These are phyloP conservation scores for Ophiostoma himal-ulmi DNA, from an alignment of 2,329 filamentous ascomycete genomes.

Conservation along the genomic window DNA sequence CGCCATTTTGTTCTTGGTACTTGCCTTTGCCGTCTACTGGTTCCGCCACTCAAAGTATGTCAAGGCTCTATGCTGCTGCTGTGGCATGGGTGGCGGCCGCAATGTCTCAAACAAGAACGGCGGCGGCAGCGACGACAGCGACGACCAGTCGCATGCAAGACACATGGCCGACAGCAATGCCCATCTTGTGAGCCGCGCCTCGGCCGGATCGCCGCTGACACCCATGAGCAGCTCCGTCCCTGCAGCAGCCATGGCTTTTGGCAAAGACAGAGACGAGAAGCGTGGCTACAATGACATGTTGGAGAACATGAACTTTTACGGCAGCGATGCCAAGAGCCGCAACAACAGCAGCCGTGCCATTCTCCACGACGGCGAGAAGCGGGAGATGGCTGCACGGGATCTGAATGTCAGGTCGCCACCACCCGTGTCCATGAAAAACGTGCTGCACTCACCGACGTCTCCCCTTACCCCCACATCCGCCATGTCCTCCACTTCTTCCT, in stretches of 20 bases:
- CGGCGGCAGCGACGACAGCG: neutral
- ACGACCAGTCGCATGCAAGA: neutral
- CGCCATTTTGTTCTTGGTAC: neutral
- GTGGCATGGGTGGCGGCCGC: neutral
- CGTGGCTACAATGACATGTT: conserved; percentile 9
- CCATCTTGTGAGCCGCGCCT: neutral
- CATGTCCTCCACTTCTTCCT: neutral
- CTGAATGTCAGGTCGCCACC: neutral
- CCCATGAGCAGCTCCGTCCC: conserved; percentile 20
- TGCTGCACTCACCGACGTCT: neutral
- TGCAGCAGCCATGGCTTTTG: conserved; percentile 34
- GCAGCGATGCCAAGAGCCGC: neutral
- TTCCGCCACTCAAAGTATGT: conserved; percentile 19
- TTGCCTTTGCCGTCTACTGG: conserved; percentile 17
- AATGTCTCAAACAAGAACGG: neutral
- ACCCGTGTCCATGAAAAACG: neutral
- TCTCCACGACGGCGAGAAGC: conserved; percentile 7
- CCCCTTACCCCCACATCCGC: neutral
- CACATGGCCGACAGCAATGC: conserved; percentile 10
- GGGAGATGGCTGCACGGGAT: neutral
- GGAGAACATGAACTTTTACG: conserved; percentile 1
- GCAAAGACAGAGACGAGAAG: neutral
- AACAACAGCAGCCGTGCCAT: neutral
- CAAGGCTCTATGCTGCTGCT: conserved; percentile 15
- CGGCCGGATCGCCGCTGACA: neutral